Conservation (phyloP, 495 filamentous ascomycete species). For the Lophiotrema nucula region DNA sequence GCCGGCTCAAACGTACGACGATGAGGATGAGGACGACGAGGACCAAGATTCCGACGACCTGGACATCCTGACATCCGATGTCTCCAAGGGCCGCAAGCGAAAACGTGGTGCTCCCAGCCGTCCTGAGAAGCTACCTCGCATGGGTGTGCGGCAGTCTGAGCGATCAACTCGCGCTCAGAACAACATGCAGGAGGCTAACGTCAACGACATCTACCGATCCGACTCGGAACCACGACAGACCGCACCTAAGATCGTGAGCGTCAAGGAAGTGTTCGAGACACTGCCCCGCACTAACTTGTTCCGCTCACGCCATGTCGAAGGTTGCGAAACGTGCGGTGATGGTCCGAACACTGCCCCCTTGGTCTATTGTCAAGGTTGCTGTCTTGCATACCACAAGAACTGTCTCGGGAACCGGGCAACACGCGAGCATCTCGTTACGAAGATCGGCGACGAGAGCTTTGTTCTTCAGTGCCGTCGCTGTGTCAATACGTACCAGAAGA, state of each 20-base stretch:
- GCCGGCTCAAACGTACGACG: neutral
- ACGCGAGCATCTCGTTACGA: constrained; percentile 93
- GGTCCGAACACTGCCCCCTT: constrained; percentile 56
- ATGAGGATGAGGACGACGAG: constrained; percentile 28
- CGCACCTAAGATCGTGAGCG: constrained; percentile 54
- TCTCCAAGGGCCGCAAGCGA: constrained; percentile 19
- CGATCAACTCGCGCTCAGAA: constrained; percentile 39
- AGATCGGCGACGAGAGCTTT: constrained; percentile 71
- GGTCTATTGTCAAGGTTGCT: constrained; percentile 90
- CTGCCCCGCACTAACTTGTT: constrained; percentile 60
- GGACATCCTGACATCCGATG: constrained; percentile 31
- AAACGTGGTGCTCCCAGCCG: constrained; percentile 6
- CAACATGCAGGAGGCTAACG: constrained; percentile 64
- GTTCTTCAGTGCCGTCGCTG: constrained; percentile 90
- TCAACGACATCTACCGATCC: constrained; percentile 60
- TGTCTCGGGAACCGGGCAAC: constrained; percentile 73
- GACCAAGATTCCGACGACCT: constrained; percentile 12
- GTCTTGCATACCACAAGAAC: constrained; percentile 70
- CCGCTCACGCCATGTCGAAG: constrained; percentile 60
- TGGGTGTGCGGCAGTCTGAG: constrained; percentile 37
- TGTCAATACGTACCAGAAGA: constrained; percentile 61
- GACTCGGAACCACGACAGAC: constrained; percentile 41
- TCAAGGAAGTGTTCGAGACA: constrained; percentile 67
- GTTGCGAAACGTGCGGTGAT: constrained; percentile 67
- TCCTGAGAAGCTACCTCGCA: constrained; percentile 18